Evolutionary conservation across 192 early-diverging fungal genomes (phyloP), one percentile per base, ranked within the genome.

Genomic region (Thamnidium elegans): DNA sequence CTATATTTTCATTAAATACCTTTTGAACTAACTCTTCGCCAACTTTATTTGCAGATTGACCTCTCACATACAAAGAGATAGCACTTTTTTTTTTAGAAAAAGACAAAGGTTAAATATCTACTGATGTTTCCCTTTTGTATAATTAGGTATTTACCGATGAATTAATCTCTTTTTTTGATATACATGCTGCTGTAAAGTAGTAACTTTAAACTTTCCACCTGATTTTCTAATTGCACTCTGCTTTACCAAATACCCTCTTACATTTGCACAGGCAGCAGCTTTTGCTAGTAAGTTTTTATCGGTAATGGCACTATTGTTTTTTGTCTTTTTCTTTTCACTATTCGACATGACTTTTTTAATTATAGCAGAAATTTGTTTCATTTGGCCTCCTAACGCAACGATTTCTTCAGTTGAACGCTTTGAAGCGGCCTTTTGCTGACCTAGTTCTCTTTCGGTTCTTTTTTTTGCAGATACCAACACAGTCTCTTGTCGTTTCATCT

Each of bases 121-220:
- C n/a, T n/a, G n/a, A n/a, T n/a, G n/a, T n/a, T n/a, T n/a, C n/a
- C n/a, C n/a, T n/a, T n/a, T n/a, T n/a, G n/a, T n/a, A n/a, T n/a
- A n/a, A n/a, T n/a, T 26, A 3, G 0, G n/a, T 21, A 46, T 50
- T 65, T 45, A 65, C 63, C 52, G 31, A 17, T 63, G 23, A 17
- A 69, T 39, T 13, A 63, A n/a, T 15, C 36, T 31, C 19, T 48
- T 53, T 13, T 63, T 62, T 30, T 69, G 51, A 42, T 52, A 50
- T 13, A 56, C 46, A 7, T 59, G 67, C 19, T 69, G 60, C 17
- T 69, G 67, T 14, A 69, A 39, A 44, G 39, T 53, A 19, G 17
- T n/a, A 8, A 44, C 42, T 36, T 68, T 68, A 21, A 59, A 21
- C 13, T 60, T 61, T n/a, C 20, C 13, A 17, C 26, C 42, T 5